phyloP scores from a whole-genome alignment of 306 rosid genomes.

The Quercus bicolor region DNA sequence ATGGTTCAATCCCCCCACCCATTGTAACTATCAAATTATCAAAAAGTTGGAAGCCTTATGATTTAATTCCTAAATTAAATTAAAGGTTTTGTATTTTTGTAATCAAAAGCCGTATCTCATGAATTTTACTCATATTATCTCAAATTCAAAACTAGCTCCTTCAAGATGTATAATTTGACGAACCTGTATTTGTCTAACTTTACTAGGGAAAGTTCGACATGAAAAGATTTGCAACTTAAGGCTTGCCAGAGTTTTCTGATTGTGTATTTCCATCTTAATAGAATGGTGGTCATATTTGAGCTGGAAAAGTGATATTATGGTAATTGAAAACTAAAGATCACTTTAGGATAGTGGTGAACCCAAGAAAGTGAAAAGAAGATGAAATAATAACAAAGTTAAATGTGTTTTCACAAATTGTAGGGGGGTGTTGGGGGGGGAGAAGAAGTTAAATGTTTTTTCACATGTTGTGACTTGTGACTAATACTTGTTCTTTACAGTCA shows the following conservation, averaged over 20 bases:
- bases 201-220: neutral
- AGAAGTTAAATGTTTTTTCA: neutral
- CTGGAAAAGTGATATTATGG: neutral
- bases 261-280: neutral
- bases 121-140: neutral
- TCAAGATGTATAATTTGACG: neutral
- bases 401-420: neutral
- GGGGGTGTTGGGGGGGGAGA: no score
- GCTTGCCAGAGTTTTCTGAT: neutral
- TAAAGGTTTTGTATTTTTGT: neutral
- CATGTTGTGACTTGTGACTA: constrained; percentile 6
- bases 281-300: neutral
- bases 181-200: neutral
- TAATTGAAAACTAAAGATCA: neutral
- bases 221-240: neutral
- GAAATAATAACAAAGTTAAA: neutral
- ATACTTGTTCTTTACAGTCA: constrained; percentile 57
- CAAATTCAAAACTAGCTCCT: neutral
- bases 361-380: neutral
- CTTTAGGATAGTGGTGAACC: neutral
- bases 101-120: neutral
- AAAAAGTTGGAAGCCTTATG: neutral
- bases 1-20: no score
- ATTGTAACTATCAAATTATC: no score
- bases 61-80: neutral